phyloP scores from a whole-genome alignment of 2,329 filamentous ascomycete species.

The Westerdykella aurantiaca region DNA sequence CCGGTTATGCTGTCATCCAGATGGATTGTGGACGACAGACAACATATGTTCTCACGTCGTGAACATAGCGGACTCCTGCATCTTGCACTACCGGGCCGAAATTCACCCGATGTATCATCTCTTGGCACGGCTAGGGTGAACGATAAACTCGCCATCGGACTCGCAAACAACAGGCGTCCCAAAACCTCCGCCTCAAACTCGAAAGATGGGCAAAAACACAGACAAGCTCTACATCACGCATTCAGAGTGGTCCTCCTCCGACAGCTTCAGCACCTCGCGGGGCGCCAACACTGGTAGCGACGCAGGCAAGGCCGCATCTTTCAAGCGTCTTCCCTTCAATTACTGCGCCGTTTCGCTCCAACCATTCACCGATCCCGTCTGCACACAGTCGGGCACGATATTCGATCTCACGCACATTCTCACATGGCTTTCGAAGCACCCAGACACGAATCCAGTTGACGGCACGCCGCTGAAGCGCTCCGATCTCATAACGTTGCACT shows the following conservation, averaged over 20 bases:
- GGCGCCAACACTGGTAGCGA: constrained; percentile 58
- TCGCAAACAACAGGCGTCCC: too few species aligned
- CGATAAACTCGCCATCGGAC: too few species aligned
- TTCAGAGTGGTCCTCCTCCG: constrained; percentile 91
- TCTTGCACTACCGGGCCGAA: too few species aligned
- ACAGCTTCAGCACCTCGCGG: constrained; percentile 78
- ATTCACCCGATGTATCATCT: too few species aligned
- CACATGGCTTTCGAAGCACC: constrained; percentile 90
- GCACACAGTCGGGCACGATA: constrained; percentile 77
- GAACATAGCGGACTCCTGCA: too few species aligned
- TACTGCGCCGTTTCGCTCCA: constrained; percentile 95
- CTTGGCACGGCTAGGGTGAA: too few species aligned
- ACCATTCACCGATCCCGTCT: constrained; percentile 91
- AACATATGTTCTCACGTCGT: too few species aligned
- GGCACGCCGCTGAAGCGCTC: constrained; percentile 71
- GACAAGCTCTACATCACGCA: constrained; percentile 69
- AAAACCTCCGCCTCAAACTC: too few species aligned
- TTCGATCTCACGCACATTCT: constrained; percentile 95
- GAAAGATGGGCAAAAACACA: constrained; percentile 35
- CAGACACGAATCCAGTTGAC: constrained; percentile 84
- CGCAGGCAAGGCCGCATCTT: constrained; percentile 53
- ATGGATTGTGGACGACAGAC: too few species aligned
- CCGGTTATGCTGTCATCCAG: too few species aligned
- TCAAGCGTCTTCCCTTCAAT: constrained; percentile 92
- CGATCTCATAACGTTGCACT: constrained; percentile 86